phyloP scores from a whole-genome alignment of 1,139 yeast species.

The Taiozyma sp. region DNA sequence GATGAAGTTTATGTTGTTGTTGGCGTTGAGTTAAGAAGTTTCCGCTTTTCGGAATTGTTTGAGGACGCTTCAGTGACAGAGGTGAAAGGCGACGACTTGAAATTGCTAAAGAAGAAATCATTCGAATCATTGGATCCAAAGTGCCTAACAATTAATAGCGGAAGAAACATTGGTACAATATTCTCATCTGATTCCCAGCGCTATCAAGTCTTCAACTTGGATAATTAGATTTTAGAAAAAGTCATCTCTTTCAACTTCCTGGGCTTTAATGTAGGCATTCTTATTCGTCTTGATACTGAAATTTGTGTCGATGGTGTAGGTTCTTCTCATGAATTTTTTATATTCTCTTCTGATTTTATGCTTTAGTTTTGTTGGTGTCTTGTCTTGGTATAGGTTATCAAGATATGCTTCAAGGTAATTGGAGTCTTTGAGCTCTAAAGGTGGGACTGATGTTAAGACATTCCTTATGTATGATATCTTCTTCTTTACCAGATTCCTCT shows the following conservation, averaged over 20 bases:
- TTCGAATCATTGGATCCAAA: constrained; percentile 18
- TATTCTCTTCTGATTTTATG: constrained; percentile 16
- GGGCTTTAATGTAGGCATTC: constrained; percentile 17
- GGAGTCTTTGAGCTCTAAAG: constrained; percentile 15
- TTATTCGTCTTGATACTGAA: constrained; percentile 15
- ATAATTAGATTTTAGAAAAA: constrained; percentile 4
- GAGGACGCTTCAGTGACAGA: background rate
- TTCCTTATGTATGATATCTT: constrained; percentile 18
- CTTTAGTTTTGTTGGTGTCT: background rate
- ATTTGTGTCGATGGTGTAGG: constrained; percentile 15
- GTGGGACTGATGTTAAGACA: constrained; percentile 14
- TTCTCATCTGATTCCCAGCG: constrained; percentile 36
- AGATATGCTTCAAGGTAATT: constrained; percentile 14
- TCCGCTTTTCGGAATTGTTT: background rate
- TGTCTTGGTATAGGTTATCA: constrained; percentile 7
- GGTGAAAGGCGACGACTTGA: background rate
- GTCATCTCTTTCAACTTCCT: constrained; percentile 2
- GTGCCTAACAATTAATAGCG: constrained; percentile 28
- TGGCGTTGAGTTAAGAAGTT: background rate
- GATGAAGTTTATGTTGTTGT: constrained; percentile 4
- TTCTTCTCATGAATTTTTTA: constrained; percentile 18
- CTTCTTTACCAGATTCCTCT: constrained; percentile 18
- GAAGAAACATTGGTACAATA: constrained; percentile 34
- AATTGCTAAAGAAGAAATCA: background rate
- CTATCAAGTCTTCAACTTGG: constrained; percentile 32